Evolutionary conservation across 129 eudicot species (phyloP).

Genomic region (Kitagawia praeruptora): DNA sequence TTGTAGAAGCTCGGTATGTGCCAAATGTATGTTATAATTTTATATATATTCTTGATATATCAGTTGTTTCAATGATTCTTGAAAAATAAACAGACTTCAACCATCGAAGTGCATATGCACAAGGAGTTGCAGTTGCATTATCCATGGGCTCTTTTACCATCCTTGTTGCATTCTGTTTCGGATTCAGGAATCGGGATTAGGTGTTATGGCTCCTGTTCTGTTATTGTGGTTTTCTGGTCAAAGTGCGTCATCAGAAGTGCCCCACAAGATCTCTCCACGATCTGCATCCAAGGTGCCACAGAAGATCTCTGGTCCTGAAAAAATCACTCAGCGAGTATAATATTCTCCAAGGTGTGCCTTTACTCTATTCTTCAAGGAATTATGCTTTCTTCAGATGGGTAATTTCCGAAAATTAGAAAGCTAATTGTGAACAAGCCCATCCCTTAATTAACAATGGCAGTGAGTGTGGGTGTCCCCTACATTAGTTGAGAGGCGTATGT

Average conservation of each 20-base stretch:
- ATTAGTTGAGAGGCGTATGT: not conserved
- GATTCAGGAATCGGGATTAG: not conserved
- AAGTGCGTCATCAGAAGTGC: conserved; percentile 12
- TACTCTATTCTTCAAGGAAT: no score
- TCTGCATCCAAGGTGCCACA: conserved; percentile 22
- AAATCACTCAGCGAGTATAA: conserved; percentile 26
- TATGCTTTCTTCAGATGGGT: no score
- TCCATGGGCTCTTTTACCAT: not conserved
- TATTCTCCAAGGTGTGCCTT: no score
- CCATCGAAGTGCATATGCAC: not conserved
- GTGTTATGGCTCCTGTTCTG: not conserved
- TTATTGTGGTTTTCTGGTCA: conserved; percentile 5
- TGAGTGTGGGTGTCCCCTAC: not conserved
- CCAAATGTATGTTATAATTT: not conserved
- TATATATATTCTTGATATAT: not conserved
- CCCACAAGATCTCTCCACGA: conserved; percentile 24
- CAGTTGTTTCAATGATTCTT: not conserved
- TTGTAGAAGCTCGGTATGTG: not conserved
- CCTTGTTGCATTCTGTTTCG: not conserved
- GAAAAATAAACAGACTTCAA: not conserved
- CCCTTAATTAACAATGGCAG: not conserved
- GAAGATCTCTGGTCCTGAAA: conserved; percentile 22
- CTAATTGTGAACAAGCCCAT: not conserved
- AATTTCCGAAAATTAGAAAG: not conserved
- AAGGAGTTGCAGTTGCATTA: not conserved